These are phyloP conservation scores for Caryocar brasiliense DNA, from an alignment of 441 rosid genomes.

Conservation along the genomic window DNA sequence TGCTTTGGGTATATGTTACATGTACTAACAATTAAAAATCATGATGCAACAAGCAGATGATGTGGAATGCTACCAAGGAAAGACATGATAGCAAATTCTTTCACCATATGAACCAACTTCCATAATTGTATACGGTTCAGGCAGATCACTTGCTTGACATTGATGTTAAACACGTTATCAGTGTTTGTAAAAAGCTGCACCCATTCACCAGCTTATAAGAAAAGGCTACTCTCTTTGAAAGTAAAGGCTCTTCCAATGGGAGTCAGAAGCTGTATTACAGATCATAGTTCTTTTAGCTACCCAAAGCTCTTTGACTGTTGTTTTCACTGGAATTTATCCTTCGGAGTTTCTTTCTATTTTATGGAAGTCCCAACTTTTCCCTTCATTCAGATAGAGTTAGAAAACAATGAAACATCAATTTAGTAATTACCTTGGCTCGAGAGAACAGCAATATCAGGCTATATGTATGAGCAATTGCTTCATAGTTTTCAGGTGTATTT, in stretches of 20 bases:
- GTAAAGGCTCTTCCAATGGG: background rate
- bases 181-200: background rate
- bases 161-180: background rate
- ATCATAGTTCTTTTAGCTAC: too few species aligned
- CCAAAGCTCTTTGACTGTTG: too few species aligned
- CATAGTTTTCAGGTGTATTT: conserved; percentile 63
- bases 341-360: too few species aligned
- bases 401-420: background rate
- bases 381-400: too few species aligned
- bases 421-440: conserved; percentile 50
- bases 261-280: too few species aligned
- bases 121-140: too few species aligned
- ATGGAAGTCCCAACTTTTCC: too few species aligned
- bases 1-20: too few species aligned
- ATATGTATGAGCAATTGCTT: conserved; percentile 71
- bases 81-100: too few species aligned
- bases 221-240: background rate
- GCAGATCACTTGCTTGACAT: background rate
- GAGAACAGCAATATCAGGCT: conserved; percentile 63
- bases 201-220: background rate
- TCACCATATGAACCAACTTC: too few species aligned
- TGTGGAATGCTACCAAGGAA: too few species aligned
- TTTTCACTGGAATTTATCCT: too few species aligned
- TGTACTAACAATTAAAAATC: background rate
- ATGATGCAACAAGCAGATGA: background rate